phyloP scores from a whole-genome alignment of 306 rosid species.

The Pterocarpus macrocarpus region DNA sequence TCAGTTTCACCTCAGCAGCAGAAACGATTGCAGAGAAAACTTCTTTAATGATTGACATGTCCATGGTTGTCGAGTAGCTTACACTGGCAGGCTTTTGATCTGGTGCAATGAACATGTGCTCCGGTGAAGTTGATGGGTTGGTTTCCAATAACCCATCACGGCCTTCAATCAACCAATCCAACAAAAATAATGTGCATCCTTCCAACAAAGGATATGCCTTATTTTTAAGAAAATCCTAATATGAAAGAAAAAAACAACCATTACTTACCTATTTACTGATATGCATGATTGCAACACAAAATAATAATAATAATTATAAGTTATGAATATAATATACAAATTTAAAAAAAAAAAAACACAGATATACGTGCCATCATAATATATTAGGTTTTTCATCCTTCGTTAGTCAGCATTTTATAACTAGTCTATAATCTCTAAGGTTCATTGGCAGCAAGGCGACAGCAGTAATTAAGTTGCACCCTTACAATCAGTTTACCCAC shows the following conservation, averaged over 20 bases:
- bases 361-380: conserved; percentile 15
- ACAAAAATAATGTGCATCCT: conserved; percentile 88
- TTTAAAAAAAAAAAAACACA: background rate
- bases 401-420: background rate
- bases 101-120: conserved; percentile 92
- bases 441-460: conserved; percentile 6
- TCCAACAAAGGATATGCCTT: conserved; percentile 96
- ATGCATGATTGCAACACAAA: conserved; percentile 15
- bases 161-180: conserved; percentile 98
- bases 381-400: conserved; percentile 29
- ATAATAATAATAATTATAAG: conserved; percentile 2
- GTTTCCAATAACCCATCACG: conserved; percentile 82
- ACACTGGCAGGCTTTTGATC: conserved; percentile 90
- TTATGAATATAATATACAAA: background rate
- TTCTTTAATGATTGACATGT: conserved; percentile 86
- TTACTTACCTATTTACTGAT: conserved; percentile 19
- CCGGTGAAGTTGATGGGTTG: conserved; percentile 98
- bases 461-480: conserved; percentile 29
- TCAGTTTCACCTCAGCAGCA: conserved; percentile 83
- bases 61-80: conserved; percentile 98
- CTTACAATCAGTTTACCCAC: background rate
- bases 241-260: conserved; percentile 46
- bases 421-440: conserved; percentile 11
- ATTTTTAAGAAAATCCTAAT: conserved; percentile 81
- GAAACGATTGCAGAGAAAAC: conserved; percentile 76